Evolutionary conservation across 164 flowering plant species (phyloP).

Genomic region (Liquidambar formosana): DNA sequence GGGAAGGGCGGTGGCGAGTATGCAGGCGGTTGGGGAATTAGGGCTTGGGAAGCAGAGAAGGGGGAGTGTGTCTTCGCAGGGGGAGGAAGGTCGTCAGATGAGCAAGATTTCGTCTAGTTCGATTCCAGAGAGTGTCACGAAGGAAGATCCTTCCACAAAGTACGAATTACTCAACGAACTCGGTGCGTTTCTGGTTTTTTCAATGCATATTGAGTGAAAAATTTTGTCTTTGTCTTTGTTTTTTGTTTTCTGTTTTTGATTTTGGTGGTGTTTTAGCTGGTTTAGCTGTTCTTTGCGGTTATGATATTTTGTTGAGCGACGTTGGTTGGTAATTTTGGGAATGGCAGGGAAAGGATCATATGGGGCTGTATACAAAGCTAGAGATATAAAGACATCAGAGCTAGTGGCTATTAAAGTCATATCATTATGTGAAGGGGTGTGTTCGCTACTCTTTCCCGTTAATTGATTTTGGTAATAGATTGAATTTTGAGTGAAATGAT

Average conservation of each 20-base stretch:
- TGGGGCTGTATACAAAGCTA: conserved; percentile 97
- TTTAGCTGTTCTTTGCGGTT: background rate
- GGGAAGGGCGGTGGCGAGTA: conserved; percentile 80
- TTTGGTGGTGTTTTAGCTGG: background rate
- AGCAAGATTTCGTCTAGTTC: conserved; percentile 81
- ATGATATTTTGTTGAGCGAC: conserved; percentile 3
- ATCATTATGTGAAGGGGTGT: conserved; percentile 89
- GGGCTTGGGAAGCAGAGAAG: conserved; percentile 50
- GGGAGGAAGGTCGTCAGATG: conserved; percentile 35
- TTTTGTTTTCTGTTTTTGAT: background rate
- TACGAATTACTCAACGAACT: conserved; percentile 90
- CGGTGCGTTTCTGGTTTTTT: conserved; percentile 47
- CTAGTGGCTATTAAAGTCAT: conserved; percentile 97
- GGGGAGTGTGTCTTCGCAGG: conserved; percentile 24
- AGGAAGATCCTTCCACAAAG: conserved; percentile 87
- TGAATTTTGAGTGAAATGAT: conserved; percentile 1
- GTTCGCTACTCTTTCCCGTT: conserved; percentile 13
- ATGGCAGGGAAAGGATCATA: conserved; percentile 94
- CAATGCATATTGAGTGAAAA: conserved; percentile 2
- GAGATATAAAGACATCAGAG: conserved; percentile 89
- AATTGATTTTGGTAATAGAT: conserved; percentile 1
- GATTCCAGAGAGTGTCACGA: conserved; percentile 76
- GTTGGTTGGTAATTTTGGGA: conserved; percentile 17
- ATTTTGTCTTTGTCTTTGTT: too few species aligned
- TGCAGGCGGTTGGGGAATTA: conserved; percentile 58